phyloP scores from a whole-genome alignment of 768 basidiomycete species.

The Suillus placidus region DNA sequence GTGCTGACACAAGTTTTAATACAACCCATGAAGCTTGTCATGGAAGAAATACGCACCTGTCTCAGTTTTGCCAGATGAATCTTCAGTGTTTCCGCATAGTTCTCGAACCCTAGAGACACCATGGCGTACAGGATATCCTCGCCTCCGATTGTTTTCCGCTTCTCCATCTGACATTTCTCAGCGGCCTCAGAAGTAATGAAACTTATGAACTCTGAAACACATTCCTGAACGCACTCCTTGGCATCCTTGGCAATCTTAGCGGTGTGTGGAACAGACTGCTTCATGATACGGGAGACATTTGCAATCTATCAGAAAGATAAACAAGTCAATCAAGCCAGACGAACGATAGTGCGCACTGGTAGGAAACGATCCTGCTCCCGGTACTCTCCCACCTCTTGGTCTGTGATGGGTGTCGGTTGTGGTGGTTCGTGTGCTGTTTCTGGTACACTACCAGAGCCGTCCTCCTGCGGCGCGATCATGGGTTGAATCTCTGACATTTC shows the following conservation, averaged over 20 bases:
- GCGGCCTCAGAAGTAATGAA: conserved; percentile 98
- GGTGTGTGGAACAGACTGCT: conserved; percentile 81
- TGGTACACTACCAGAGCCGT: conserved; percentile 33
- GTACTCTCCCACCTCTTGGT: conserved; percentile 92
- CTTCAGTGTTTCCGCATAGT: conserved; percentile 90
- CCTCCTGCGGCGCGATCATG: conserved; percentile 46
- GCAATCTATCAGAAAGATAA: conserved; percentile 66
- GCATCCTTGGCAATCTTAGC: conserved; percentile 98
- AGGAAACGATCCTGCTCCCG: conserved; percentile 94
- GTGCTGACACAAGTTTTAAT: conserved; percentile 18
- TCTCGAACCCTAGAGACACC: conserved; percentile 89
- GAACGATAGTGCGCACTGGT: conserved; percentile 58
- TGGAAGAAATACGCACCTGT: conserved; percentile 51
- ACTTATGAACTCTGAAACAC: conserved; percentile 96
- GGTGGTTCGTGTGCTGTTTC: conserved; percentile 46
- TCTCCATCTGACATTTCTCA: conserved; percentile 92
- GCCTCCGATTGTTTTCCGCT: conserved; percentile 96
- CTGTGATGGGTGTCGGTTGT: conserved; percentile 76
- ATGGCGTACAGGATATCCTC: conserved; percentile 98
- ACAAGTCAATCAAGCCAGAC: neutral
- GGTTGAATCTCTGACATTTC: conserved; percentile 37
- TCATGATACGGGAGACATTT: conserved; percentile 98
- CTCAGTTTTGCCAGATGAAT: conserved; percentile 91
- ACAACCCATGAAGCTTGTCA: neutral
- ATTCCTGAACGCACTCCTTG: conserved; percentile 98